Percentiles rank a stretch among this genome's conserved stretches.
phyloP scores from a whole-genome alignment of 306 rosid genomes.

The Medicago truncatula region DNA sequence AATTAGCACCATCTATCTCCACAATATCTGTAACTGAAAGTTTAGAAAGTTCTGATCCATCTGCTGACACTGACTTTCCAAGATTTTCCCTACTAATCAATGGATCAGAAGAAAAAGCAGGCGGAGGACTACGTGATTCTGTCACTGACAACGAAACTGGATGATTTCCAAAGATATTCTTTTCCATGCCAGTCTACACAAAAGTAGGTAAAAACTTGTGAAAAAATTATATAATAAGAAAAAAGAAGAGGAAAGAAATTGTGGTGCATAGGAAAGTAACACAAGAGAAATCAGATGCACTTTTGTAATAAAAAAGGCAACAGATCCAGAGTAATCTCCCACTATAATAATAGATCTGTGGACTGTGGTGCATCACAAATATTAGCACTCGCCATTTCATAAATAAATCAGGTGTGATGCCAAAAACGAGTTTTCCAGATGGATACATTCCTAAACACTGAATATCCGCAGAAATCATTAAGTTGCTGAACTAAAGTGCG shows the following conservation, averaged over 20 bases:
- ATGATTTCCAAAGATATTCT: conserved; percentile 91
- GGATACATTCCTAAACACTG: conserved; percentile 27
- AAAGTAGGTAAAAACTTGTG: conserved; percentile 38
- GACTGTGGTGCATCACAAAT: conserved; percentile 27
- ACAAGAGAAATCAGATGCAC: background rate
- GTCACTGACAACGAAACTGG: conserved; percentile 70
- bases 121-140: conserved; percentile 79
- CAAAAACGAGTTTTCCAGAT: conserved; percentile 21
- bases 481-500: conserved; percentile 26
- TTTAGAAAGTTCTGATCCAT: conserved; percentile 66
- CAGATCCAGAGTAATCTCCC: background rate
- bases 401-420: conserved; percentile 13
- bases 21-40: conserved; percentile 67
- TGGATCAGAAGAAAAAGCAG: conserved; percentile 92
- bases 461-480: background rate
- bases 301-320: conserved; percentile 9
- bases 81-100: conserved; percentile 57
- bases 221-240: conserved; percentile 16
- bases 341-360: conserved; percentile 25
- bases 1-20: conserved; percentile 75
- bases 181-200: conserved; percentile 94
- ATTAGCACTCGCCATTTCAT: conserved; percentile 24
- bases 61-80: conserved; percentile 52
- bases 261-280: conserved; percentile 10
- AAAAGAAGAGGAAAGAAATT: conserved; percentile 12